Evolutionary conservation across 176 grass and related monocot species (phyloP).

Genomic region (bread wheat (Triticum aestivum)): IWGSC_CS_RefSeq_v2.1 NC_057805.1:390217533-390218032

Average conservation of each 20-base stretch:
- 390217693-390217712: too few relatives aligned
- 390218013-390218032: constrained; percentile 17
- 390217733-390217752: constrained; percentile 59
- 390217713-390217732: constrained; percentile 30
- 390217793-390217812: constrained; percentile 40
- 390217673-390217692: too few relatives aligned
- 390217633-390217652: too few relatives aligned
- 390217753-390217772: constrained; percentile 50
- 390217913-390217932: constrained; percentile 11
- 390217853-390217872: constrained; percentile 15
- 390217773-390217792: constrained; percentile 54
- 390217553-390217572: constrained; percentile 56
- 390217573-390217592: constrained; percentile 63
- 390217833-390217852: constrained; percentile 49
- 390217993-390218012: too few relatives aligned
- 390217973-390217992: too few relatives aligned
- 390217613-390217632: constrained; percentile 33
- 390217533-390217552: constrained; percentile 50
- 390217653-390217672: too few relatives aligned
- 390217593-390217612: constrained; percentile 40
- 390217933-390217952: constrained; percentile 7
- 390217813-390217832: constrained; percentile 64
- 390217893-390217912: too few relatives aligned
- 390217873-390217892: not conserved
- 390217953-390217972: constrained; percentile 6